Evolutionary conservation across 257 asterid genomes (phyloP).

Genomic region (Solanum commersonii): DNA sequence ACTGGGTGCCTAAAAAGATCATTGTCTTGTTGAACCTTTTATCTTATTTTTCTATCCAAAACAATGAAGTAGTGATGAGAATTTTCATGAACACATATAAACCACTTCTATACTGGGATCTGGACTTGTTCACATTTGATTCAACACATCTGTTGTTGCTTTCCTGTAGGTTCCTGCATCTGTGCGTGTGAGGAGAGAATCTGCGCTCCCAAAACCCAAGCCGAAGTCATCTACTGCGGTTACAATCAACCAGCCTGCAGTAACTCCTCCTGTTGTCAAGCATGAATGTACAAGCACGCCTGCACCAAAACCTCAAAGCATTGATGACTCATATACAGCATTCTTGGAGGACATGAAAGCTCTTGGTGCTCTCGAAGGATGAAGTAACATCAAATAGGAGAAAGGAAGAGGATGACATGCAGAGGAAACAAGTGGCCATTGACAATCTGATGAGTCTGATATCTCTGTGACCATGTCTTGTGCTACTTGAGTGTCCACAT

Average conservation of each 20-base stretch:
- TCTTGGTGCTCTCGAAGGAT: constrained; percentile 75
- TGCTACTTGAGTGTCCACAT: not conserved
- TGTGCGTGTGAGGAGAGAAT: constrained; percentile 81
- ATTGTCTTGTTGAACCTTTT: not conserved
- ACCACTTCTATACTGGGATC: not conserved
- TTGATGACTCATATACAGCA: constrained; percentile 80
- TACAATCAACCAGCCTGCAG: constrained; percentile 31
- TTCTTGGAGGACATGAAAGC: constrained; percentile 95
- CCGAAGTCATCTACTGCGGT: constrained; percentile 11
- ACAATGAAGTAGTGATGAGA: not conserved
- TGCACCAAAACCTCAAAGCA: constrained; percentile 56
- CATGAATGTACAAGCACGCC: constrained; percentile 31
- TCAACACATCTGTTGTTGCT: not conserved
- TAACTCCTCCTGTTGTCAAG: constrained; percentile 29
- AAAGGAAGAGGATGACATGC: not conserved
- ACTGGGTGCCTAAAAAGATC: not conserved
- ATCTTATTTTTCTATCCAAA: not conserved
- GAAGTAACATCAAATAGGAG: not conserved
- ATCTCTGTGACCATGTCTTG: not conserved
- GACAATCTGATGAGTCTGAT: not conserved
- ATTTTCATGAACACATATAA: not conserved
- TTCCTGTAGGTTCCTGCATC: constrained; percentile 82
- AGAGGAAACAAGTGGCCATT: not conserved
- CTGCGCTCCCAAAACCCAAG: constrained; percentile 55
- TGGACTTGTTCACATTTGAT: not conserved